Conservation (phyloP, 1,284 basidiomycete genomes). For the Boletus smithii region DNA sequence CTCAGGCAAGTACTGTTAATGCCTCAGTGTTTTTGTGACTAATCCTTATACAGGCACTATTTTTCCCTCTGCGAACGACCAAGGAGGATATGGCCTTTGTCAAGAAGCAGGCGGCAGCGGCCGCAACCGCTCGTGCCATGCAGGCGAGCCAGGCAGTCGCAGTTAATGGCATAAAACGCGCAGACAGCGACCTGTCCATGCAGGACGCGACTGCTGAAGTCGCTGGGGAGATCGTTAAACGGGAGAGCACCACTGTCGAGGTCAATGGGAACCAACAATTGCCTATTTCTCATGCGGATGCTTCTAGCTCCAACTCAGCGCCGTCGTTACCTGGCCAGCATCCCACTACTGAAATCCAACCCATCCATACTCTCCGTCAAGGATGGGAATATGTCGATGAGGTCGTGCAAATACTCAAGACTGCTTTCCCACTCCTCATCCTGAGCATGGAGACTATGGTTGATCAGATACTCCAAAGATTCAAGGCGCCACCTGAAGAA, state of each 20-base stretch:
- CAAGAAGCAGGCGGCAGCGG: constrained; percentile 42
- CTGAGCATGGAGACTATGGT: constrained; percentile 97
- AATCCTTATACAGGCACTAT: constrained; percentile 68
- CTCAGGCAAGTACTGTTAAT: constrained; percentile 65
- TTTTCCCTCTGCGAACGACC: constrained; percentile 91
- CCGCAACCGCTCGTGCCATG: constrained; percentile 36
- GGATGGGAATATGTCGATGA: constrained; percentile 95
- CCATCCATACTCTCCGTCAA: constrained; percentile 54
- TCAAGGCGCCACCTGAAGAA: constrained; percentile 91
- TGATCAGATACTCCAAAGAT: constrained; percentile 90
- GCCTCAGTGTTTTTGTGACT: constrained; percentile 6
- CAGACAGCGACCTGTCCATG: constrained; percentile 31
- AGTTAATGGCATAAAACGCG: constrained; percentile 30
- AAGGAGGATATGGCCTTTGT: constrained; percentile 81
- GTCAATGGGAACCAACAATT: constrained; percentile 26
- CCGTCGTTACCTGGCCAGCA: constrained; percentile 22
- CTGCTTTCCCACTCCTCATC: constrained; percentile 92
- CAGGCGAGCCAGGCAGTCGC: constrained; percentile 22
- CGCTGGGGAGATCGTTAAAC: constrained; percentile 27
- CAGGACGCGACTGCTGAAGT: constrained; percentile 34
- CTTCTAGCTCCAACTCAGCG: constrained; percentile 13
- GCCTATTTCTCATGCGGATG: constrained; percentile 15
- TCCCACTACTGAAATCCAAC: constrained; percentile 31
- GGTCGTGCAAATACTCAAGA: constrained; percentile 92
- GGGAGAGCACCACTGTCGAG: constrained; percentile 23